Evolutionary conservation across 495 filamentous ascomycete genomes (phyloP), one percentile per base, ranked within the genome.

Genomic region (Chlorociboria aeruginascens): DNA sequence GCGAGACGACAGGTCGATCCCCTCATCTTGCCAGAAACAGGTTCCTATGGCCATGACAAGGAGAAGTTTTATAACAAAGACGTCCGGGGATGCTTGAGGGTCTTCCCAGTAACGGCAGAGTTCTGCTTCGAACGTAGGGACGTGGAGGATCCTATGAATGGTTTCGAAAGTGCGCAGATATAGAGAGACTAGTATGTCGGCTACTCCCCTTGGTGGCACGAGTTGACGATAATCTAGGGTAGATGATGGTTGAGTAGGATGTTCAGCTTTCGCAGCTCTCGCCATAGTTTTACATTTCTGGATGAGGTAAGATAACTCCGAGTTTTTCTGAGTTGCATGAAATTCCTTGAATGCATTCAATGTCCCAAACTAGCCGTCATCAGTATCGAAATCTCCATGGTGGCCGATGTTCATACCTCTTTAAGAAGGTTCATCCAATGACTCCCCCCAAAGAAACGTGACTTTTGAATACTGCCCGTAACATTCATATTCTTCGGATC

Each of bases 31-130:
- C 43, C 82, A 75, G 17, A 71, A 69, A 55, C 70, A 69, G 14
- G 69, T 52, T 2, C 79, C 80, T 48, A 80, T 77, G 8, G 79
- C 76, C 56, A 84, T 68, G n/a, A 81, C 69, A 10, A 86, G 59
- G 48, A 84, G 70, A 3, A 86, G 55, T 48, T 80, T 78, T 3
- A 78, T 65, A 1, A 78, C 54, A 49, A 83, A 83, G 1, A 63
- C 56, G 16, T 50, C 46, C 34, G 52, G 58, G 1, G 59, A 56
- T 0, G 32, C 40, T 3, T 41, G 34, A 6, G 54, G 59, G 29
- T 56, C n/a, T 0, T 59, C 36, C 67, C 66, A 71, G 46, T 65
- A 69, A 14, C 51, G 45, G 16, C 57, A 56, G 32, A 70, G 72
- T 37, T 70, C 65, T 29, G 56, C 58, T 16, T 56, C 54, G 49